A percentile compares a stretch with the other conserved stretches of the same genome.
These are phyloP conservation scores for Fusarium aywerte DNA, from an alignment of 2,329 filamentous ascomycete species.

Conservation along the genomic window DNA sequence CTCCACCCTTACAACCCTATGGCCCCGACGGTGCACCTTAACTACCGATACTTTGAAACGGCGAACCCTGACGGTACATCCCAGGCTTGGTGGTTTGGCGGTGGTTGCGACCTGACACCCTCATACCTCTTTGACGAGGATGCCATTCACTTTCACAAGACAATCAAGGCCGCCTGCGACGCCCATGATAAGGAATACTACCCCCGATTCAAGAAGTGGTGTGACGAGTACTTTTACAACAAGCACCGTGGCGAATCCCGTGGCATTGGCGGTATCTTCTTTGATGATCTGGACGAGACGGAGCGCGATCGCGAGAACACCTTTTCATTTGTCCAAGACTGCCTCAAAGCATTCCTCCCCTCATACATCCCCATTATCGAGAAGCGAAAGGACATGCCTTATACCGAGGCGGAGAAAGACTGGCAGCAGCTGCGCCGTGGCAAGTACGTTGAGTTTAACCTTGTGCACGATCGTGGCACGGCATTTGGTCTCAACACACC, in stretches of 20 bases:
- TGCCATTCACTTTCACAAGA: conserved; percentile 94
- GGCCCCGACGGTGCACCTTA: conserved; percentile 96
- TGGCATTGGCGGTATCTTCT: conserved; percentile 96
- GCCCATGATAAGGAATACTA: conserved; percentile 93
- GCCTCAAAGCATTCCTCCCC: conserved; percentile 86
- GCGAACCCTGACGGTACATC: conserved; percentile 82
- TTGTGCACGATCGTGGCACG: conserved; percentile 95
- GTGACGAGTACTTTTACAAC: conserved; percentile 95
- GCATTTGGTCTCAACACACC: conserved; percentile 94
- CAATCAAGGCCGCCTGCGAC: conserved; percentile 92
- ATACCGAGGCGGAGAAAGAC: conserved; percentile 84
- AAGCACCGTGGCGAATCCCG: conserved; percentile 89
- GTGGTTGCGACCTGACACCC: conserved; percentile 92
- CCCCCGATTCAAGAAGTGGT: conserved; percentile 96
- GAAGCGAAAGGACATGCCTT: conserved; percentile 91
- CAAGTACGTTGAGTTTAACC: conserved; percentile 98
- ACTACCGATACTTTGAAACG: conserved; percentile 99
- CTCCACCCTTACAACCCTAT: conserved; percentile 95
- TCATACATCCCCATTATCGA: conserved; percentile 91
- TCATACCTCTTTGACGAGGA: conserved; percentile 97
- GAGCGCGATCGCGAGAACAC: conserved; percentile 89
- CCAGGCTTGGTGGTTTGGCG: conserved; percentile 98
- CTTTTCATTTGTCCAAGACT: conserved; percentile 89
- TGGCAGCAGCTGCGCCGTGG: conserved; percentile 97
- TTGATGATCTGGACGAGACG: conserved; percentile 91